Evolutionary conservation across 768 basidiomycete genomes (phyloP), one percentile per base, ranked within the genome.

Genomic region (Amanita rimosa): DNA sequence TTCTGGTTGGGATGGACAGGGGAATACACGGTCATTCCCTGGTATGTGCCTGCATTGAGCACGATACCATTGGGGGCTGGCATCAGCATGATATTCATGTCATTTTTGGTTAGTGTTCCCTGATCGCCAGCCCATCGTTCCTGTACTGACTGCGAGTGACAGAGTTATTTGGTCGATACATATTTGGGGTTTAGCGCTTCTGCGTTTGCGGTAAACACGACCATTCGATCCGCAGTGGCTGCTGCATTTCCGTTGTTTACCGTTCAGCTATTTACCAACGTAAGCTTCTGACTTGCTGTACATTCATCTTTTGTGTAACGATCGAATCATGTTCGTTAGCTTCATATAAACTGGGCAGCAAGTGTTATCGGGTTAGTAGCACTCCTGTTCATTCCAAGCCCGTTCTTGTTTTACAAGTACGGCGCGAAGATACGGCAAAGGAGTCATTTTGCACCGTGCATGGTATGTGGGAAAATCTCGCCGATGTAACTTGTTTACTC

Each of bases 1-100:
- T 84, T 87, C 62, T 83, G 81, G 83, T 71, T 86, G 37, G 78
- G 74, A 1, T 81, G 79, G 79, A 73, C 74, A 0, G 78, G 78
- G 6, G 54, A 72, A 37, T 79, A 77, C 52, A 49, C 65, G 4
- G 65, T 62, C 44, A 60, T 82, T 17, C 78, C 73, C 16, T 81
- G 80, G 80, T 75, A 74, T 53, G 76, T 78, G 10, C 76, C 78
- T 3, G 76, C 60, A 4, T 55, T 79, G 16, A 72, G 71, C 55
- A 73, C 73, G 10, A 67, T 79, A 21, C 50, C 71, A 26, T 60
- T 80, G 40, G 78, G 78, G 4, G 53, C 63, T 11, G 66, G 70
- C 24, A 73, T 80, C 50, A 70, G 67, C 51, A 60, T 73, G 56
- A 69, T 79, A 14, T 81, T 81, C 65, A 78, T 77, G 61, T 75